Conservation (phyloP, 1,139 yeast genomes). For the Lizanozyma gosingica region DNA sequence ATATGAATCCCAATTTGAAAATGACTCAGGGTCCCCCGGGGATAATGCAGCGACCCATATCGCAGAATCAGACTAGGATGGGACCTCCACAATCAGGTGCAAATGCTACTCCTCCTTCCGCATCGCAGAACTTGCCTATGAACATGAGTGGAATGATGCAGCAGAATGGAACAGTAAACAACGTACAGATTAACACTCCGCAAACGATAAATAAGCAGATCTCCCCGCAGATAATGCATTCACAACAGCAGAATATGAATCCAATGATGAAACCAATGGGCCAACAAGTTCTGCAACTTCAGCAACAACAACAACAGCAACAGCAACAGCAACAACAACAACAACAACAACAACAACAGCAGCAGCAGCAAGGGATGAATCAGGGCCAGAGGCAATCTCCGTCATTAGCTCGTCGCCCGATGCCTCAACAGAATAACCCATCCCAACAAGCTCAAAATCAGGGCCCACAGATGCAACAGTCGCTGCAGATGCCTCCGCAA, state of each 20-base stretch:
- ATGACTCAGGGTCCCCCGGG: background rate
- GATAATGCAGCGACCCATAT: background rate
- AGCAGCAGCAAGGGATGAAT: constrained; percentile 6
- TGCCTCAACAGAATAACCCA: constrained; percentile 7
- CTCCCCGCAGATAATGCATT: background rate
- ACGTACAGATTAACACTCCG: constrained; percentile 10
- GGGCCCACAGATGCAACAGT: constrained; percentile 4
- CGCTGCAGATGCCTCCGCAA: constrained; percentile 3
- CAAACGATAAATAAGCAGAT: constrained; percentile 6
- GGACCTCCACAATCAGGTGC: background rate
- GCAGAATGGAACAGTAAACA: background rate
- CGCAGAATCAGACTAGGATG: background rate
- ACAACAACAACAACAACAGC: constrained; percentile 7
- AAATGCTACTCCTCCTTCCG: background rate
- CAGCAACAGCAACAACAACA: constrained; percentile 5
- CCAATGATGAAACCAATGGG: too few species aligned
- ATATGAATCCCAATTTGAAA: constrained; percentile 1
- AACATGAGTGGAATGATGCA: background rate
- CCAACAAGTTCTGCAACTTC: too few species aligned
- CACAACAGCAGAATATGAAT: constrained; percentile 5
- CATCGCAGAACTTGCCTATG: background rate
- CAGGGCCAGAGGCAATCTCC: constrained; percentile 6
- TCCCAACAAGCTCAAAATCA: constrained; percentile 7
- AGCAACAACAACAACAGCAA: constrained; percentile 8
- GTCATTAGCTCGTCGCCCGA: constrained; percentile 8